phyloP scores from a whole-genome alignment of 176 grass and related monocot species.

The Carex cristatella region DNA sequence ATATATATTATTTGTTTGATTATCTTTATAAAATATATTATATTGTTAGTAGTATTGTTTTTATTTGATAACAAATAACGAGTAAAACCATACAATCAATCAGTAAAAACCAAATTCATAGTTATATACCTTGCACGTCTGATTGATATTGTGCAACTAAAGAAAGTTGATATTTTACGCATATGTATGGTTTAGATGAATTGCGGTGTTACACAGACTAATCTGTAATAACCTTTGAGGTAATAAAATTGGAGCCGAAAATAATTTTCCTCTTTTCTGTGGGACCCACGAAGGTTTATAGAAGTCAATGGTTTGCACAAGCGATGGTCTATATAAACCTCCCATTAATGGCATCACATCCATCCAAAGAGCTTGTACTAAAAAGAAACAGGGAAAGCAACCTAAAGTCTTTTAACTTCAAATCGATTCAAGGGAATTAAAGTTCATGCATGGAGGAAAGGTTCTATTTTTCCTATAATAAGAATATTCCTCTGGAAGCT shows the following conservation, averaged over 20 bases:
- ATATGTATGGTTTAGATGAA: too few relatives aligned
- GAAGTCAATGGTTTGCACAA: background rate
- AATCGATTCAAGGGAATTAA: background rate
- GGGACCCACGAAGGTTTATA: background rate
- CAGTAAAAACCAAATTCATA: too few relatives aligned
- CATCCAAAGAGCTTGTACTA: background rate
- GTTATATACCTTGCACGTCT: too few relatives aligned
- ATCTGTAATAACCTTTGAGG: background rate
- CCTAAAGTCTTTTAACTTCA: background rate
- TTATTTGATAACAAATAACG: too few relatives aligned
- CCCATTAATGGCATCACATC: background rate
- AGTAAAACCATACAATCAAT: too few relatives aligned
- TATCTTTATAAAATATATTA: too few relatives aligned
- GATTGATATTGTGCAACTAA: too few relatives aligned
- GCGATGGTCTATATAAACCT: background rate
- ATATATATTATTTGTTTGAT: too few relatives aligned
- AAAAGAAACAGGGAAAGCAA: background rate
- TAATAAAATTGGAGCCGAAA: background rate
- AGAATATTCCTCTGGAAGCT: too few relatives aligned
- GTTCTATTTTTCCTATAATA: too few relatives aligned
- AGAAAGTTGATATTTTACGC: background rate
- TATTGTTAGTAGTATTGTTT: too few relatives aligned
- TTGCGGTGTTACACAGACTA: background rate
- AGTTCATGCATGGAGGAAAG: background rate
- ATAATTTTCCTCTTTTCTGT: background rate